These are phyloP conservation scores for Lathyrus tuberosus DNA, from an alignment of 306 rosid species.

Conservation along the genomic window DNA sequence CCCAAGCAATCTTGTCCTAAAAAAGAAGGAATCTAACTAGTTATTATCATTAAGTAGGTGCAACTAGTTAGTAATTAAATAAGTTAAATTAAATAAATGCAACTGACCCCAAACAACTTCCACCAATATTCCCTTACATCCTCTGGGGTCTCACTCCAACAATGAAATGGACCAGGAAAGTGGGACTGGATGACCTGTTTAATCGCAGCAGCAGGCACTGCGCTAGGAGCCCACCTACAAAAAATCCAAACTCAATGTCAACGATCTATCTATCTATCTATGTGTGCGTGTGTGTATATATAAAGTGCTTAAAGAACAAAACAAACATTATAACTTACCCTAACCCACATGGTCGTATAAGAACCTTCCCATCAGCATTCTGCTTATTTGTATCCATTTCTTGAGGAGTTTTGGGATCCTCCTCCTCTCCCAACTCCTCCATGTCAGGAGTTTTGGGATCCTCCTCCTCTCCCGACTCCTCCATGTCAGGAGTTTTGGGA, in stretches of 20 bases:
- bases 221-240: slow-evolving; percentile 26
- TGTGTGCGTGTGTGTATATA: not conserved
- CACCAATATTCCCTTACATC: slow-evolving; percentile 26
- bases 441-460: not conserved
- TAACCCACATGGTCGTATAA: slow-evolving; percentile 17
- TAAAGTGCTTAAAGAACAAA: not conserved
- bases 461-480: not conserved
- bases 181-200: slow-evolving; percentile 19
- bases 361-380: slow-evolving; percentile 17
- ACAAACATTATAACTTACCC: slow-evolving; percentile 12
- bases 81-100: not conserved
- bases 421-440: not conserved
- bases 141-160: slow-evolving; percentile 25
- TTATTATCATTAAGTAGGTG: slow-evolving; percentile 1
- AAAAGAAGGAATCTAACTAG: slow-evolving; percentile 14
- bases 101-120: slow-evolving; percentile 25
- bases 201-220: slow-evolving; percentile 20
- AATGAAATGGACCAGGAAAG: slow-evolving; percentile 16
- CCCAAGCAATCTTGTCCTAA: slow-evolving; percentile 20
- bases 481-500: not conserved
- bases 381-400: not conserved
- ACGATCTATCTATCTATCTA: not conserved
- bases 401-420: slow-evolving; percentile 4
- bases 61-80: not conserved
- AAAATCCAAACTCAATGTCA: slow-evolving; percentile 17